Conservation (phyloP, 2,329 filamentous ascomycete genomes). For the Cadophora sp. region DNA sequence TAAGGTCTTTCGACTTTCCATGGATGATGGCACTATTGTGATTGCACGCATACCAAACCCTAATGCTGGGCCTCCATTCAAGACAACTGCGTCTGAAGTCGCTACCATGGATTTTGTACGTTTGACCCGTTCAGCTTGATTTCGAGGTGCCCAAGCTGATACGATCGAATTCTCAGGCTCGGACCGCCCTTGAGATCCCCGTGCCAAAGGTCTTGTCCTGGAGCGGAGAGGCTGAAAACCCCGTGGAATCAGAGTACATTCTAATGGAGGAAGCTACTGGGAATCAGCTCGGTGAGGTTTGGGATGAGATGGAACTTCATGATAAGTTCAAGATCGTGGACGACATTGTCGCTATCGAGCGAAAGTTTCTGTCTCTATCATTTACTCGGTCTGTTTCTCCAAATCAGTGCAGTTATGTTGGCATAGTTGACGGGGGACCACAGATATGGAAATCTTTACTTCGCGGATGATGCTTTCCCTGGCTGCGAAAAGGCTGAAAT, state of each 20-base stretch:
- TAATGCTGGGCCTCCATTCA: conserved; percentile 31
- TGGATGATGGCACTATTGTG: conserved; percentile 41
- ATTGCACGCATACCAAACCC: conserved; percentile 39
- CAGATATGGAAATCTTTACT: conserved; percentile 45
- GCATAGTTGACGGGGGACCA: no score
- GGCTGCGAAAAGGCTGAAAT: conserved; percentile 44
- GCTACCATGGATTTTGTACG: conserved; percentile 40
- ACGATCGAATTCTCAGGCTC: conserved; percentile 26
- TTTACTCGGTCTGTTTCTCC: conserved; percentile 42
- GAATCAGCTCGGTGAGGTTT: conserved; percentile 41
- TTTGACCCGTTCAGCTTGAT: not conserved
- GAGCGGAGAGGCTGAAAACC: conserved; percentile 34
- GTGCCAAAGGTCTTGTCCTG: conserved; percentile 34
- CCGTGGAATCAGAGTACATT: conserved; percentile 47
- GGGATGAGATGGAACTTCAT: conserved; percentile 42
- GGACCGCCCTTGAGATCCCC: conserved; percentile 34
- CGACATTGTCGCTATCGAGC: conserved; percentile 47
- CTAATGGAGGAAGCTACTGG: conserved; percentile 49
- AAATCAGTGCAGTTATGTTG: conserved; percentile 40
- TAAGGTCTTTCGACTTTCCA: conserved; percentile 47
- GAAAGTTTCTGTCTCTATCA: conserved; percentile 47
- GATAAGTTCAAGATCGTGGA: conserved; percentile 44
- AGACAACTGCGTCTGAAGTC: conserved; percentile 38
- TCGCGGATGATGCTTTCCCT: conserved; percentile 42
- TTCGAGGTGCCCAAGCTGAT: conserved; percentile 4